Evolutionary conservation across 2,329 filamentous ascomycete species (phyloP).

Genomic region (Talaromyces pinophilus): DNA sequence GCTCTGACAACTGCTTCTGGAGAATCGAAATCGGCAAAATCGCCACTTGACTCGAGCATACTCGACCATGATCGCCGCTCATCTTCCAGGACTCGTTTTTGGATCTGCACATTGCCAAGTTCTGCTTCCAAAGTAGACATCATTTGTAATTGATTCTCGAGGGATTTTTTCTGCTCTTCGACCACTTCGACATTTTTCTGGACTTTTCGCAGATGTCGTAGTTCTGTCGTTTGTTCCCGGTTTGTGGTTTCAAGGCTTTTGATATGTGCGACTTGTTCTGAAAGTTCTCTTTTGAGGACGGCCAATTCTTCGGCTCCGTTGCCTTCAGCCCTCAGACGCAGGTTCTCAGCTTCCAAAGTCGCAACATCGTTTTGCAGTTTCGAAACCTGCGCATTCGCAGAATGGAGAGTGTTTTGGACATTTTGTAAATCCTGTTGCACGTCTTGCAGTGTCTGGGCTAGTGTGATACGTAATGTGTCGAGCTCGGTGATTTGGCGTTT

Average conservation of each 20-base stretch:
- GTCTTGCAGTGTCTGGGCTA: conserved; percentile 58
- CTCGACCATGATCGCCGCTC: conserved; percentile 84
- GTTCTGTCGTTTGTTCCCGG: conserved; percentile 73
- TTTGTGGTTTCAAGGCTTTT: conserved; percentile 78
- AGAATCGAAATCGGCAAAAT: conserved; percentile 74
- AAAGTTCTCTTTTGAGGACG: conserved; percentile 82
- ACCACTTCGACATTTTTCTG: conserved; percentile 90
- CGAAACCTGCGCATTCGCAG: conserved; percentile 65
- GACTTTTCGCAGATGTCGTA: conserved; percentile 77
- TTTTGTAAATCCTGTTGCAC: conserved; percentile 57
- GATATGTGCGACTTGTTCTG: conserved; percentile 90
- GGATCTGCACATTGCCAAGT: conserved; percentile 74
- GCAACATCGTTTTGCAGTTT: conserved; percentile 72
- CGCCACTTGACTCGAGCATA: conserved; percentile 71
- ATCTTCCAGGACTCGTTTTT: conserved; percentile 83
- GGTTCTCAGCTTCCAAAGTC: conserved; percentile 76
- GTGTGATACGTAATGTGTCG: conserved; percentile 59
- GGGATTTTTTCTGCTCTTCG: conserved; percentile 86
- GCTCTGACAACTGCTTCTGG: conserved; percentile 85
- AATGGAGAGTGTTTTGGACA: conserved; percentile 57
- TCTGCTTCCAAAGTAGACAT: conserved; percentile 74
- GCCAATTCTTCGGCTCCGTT: conserved; percentile 82
- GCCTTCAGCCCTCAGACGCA: conserved; percentile 80
- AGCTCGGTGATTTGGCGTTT: conserved; percentile 61
- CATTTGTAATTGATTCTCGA: conserved; percentile 75